A percentile compares a stretch with the other conserved stretches of the same genome.
Conservation (phyloP, 768 basidiomycete genomes). For the Pulveroboletus sp. region DNA sequence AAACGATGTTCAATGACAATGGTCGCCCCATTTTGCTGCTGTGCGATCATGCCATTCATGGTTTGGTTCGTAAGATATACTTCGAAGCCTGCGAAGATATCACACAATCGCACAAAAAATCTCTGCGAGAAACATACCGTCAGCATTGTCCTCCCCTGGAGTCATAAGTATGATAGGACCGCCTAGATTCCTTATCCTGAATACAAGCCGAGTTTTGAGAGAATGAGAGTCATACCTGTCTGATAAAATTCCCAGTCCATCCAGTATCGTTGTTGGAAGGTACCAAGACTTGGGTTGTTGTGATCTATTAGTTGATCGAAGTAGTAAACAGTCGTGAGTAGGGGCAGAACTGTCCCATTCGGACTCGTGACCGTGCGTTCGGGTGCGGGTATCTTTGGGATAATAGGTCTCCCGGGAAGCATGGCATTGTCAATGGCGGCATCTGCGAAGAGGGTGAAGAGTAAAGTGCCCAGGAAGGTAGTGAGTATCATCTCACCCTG, state of each 20-base stretch:
- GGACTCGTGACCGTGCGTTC: slow-evolving; percentile 11
- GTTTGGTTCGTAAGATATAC: slow-evolving; percentile 64
- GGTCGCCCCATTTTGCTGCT: slow-evolving; percentile 61
- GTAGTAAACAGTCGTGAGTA: slow-evolving; percentile 26
- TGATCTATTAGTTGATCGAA: slow-evolving; percentile 42
- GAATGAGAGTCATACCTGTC: slow-evolving; percentile 30
- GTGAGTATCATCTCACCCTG: slow-evolving; percentile 11
- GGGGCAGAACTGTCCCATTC: slow-evolving; percentile 26
- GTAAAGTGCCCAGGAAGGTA: slow-evolving; percentile 5
- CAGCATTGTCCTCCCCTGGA: slow-evolving; percentile 63
- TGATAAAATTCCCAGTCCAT: slow-evolving; percentile 66
- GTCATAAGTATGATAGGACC: slow-evolving; percentile 38
- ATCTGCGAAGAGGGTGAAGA: slow-evolving; percentile 11
- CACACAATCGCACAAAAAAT: not conserved
- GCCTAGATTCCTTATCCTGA: slow-evolving; percentile 2
- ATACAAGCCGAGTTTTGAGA: not conserved
- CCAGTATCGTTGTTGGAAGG: slow-evolving; percentile 79
- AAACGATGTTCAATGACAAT: slow-evolving; percentile 72
- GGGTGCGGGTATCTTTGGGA: slow-evolving; percentile 13
- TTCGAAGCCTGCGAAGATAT: slow-evolving; percentile 23
- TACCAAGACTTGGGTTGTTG: slow-evolving; percentile 56
- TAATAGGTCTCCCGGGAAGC: slow-evolving; percentile 14
- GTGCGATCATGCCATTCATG: slow-evolving; percentile 62
- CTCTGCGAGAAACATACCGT: slow-evolving; percentile 19
- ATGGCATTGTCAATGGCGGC: slow-evolving; percentile 22